Evolutionary conservation across 1,139 yeast species (phyloP), one percentile per base, ranked within the genome.

Genomic region (Meyerozyma elateridarum): DNA sequence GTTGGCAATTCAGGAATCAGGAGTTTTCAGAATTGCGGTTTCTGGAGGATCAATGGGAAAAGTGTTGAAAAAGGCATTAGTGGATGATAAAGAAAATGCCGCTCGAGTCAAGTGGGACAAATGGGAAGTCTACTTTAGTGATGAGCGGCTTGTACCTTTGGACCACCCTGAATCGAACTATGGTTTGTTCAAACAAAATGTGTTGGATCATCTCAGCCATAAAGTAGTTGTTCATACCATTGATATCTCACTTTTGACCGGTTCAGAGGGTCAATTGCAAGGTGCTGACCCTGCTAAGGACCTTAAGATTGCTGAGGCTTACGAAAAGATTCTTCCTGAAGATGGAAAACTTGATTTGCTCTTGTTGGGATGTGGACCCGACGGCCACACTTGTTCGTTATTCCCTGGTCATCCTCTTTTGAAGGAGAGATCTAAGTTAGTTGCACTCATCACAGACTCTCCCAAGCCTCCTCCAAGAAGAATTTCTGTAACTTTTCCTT

Each of bases 11-110:
- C 46, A 54, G 17, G 42, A 42, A 25, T 52, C 49, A 27, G 59
- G 48, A 36, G 52, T 55, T 16, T 89, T 89, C 60, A 75, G 73
- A 44, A 69, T 89, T 40, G 96, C 96, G 15, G 70, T 89, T 29
- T 81, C 93, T 36, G 97, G 96, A 26, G 97, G 97, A 2, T 85
- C 95, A 4, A 67, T 88, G 45, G 85, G 89, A 17, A 80, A 82
- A 46, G 85, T 79, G 3, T 70, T 89, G 52, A 76, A 79, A 42
- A 65, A 67, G 34, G 91, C 89, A 2, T 69, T 89, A 41, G 69
- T 85, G 36, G 78, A 76, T 40, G 72, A 84, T 49, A 34, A 56
- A 19, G 63, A 57, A n/a, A 53, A 70, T 28, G 62, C 67, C 6
- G 38, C 60, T 1, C 59, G 69, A 35, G 71, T 79, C 22, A 44